These are phyloP conservation scores for Solanum tarijense DNA, from an alignment of 257 asterid species.

Conservation along the genomic window DNA sequence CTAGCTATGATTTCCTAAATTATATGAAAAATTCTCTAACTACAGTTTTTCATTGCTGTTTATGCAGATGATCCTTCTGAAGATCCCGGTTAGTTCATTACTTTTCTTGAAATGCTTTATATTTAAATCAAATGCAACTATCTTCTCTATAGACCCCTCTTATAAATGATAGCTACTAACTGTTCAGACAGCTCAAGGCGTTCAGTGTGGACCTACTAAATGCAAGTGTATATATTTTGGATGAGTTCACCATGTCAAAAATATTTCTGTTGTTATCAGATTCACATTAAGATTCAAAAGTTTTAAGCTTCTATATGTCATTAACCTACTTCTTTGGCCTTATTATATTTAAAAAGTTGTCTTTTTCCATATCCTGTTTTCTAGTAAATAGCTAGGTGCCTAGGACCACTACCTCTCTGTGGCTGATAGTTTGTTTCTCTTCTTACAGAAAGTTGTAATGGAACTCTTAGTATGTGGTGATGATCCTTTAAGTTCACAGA, in stretches of 20 bases:
- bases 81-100: constrained; percentile 53
- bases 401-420: constrained; percentile 12
- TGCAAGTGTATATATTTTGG: not conserved
- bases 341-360: not conserved
- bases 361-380: not conserved
- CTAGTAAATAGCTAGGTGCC: not conserved
- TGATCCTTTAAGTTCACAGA: constrained; percentile 21
- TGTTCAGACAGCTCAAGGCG: not conserved
- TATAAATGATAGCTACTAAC: not conserved
- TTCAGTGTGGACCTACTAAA: not conserved
- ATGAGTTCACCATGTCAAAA: not conserved
- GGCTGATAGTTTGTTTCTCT: constrained; percentile 7
- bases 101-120: constrained; percentile 5
- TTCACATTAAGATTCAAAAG: not conserved
- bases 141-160: not conserved
- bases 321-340: not conserved
- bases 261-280: not conserved
- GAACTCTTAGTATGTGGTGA: constrained; percentile 50
- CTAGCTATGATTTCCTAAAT: not conserved
- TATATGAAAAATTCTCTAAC: constrained; percentile 3
- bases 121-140: not conserved
- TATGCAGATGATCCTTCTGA: constrained; percentile 24
- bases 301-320: not conserved
- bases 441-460: constrained; percentile 62
- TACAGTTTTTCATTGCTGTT: constrained; percentile 4